phyloP scores from a whole-genome alignment of 75 land plant genomes.

The Ceratopteris richardii region DNA sequence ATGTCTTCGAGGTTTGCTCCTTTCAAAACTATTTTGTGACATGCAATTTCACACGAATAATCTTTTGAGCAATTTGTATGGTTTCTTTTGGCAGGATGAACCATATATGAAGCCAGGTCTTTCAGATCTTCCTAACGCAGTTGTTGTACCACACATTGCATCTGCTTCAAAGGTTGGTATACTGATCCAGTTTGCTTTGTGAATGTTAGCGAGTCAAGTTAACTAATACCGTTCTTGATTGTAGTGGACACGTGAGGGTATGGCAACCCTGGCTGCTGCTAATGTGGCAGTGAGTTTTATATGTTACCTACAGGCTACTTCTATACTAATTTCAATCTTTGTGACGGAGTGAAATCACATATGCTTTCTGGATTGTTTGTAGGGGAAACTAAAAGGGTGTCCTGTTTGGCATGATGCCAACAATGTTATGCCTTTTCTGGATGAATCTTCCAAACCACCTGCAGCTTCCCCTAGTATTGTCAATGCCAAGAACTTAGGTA shows the following conservation, averaged over 20 bases:
- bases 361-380: not conserved
- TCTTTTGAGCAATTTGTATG: not conserved
- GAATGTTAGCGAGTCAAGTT: not conserved
- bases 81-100: constrained; percentile 52
- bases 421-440: constrained; percentile 62
- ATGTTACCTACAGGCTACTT: no score
- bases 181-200: no score
- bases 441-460: constrained; percentile 70
- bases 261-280: constrained; percentile 93
- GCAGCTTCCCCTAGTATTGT: constrained; percentile 92
- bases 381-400: constrained; percentile 88
- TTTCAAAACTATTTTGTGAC: constrained; percentile 1
- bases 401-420: constrained; percentile 84
- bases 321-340: not conserved
- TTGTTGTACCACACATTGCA: constrained; percentile 94
- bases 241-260: constrained; percentile 99
- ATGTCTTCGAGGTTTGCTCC: constrained; percentile 86
- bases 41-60: not conserved
- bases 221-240: not conserved
- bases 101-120: constrained; percentile 98
- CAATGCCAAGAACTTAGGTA: constrained; percentile 84
- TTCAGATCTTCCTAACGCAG: constrained; percentile 77
- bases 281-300: constrained; percentile 65
- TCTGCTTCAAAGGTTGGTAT: constrained; percentile 93
- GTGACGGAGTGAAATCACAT: not conserved